Conservation (phyloP, 768 basidiomycete genomes). For the Nevesoporus exiguus region DNA sequence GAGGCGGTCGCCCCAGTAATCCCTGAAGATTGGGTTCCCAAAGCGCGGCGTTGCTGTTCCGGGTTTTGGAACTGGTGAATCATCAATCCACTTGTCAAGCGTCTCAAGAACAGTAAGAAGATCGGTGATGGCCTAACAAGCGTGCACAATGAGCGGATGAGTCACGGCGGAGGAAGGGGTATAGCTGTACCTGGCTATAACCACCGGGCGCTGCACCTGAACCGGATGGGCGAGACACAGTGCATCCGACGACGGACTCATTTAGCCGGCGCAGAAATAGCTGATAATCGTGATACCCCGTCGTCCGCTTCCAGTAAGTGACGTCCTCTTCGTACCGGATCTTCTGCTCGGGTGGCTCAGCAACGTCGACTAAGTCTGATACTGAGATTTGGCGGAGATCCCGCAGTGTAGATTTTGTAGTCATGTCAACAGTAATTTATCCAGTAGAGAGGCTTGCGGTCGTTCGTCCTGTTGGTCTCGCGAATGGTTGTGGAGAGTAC, state of each 20-base stretch:
- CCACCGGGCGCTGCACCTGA: background rate
- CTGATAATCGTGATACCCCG: constrained; percentile 69
- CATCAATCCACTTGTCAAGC: constrained; percentile 72
- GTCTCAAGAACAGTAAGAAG: constrained; percentile 58
- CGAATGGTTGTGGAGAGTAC: too few relatives aligned
- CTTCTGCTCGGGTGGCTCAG: constrained; percentile 41
- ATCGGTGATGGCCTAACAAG: constrained; percentile 42
- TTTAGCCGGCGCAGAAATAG: constrained; percentile 74
- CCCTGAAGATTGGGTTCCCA: constrained; percentile 88
- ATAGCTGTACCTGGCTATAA: constrained; percentile 19
- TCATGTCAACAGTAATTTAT: constrained; percentile 9
- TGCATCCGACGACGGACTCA: constrained; percentile 69
- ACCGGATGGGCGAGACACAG: constrained; percentile 40
- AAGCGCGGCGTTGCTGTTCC: constrained; percentile 63
- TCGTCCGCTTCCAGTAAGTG: constrained; percentile 63
- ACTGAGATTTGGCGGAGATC: constrained; percentile 33
- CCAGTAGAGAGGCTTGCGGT: background rate
- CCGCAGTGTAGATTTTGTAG: constrained; percentile 14
- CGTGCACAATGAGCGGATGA: background rate
- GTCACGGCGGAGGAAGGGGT: background rate
- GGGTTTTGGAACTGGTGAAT: constrained; percentile 68
- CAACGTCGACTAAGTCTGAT: constrained; percentile 14
- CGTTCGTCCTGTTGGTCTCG: background rate
- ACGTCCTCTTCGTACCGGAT: constrained; percentile 77
- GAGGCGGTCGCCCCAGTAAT: constrained; percentile 69